Evolutionary conservation across 768 basidiomycete genomes (phyloP), one percentile per base, ranked within the genome.

Genomic region (Termitomyces sp.): DNA sequence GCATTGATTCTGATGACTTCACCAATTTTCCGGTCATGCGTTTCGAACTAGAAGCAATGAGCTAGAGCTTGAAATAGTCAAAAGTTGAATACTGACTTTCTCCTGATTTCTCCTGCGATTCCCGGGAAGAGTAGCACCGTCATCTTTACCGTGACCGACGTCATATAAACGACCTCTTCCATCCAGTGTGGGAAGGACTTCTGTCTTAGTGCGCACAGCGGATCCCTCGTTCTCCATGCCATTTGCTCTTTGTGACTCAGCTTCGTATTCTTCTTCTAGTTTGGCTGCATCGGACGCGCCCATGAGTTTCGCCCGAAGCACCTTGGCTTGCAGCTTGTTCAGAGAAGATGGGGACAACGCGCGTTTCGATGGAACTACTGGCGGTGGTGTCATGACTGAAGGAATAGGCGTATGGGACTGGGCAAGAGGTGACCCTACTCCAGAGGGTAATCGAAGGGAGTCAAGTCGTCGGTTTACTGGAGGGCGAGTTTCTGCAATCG

Each of bases 321-420:
- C 94, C 62, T 87, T 87, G 3, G 96, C 96, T 70, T 99, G 96
- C 1, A 99, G 72, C 66, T 85, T 89, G 69, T 99, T 98, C 46
- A 98, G 74, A 15, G 89, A 90, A 1, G 87, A 87, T 2, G 87
- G 85, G 0, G 89, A 89, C 54, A 90, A 65, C 0, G 78, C 78
- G 5, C 85, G 77, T 1, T 68, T 53, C 26, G 67, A 67, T 66
- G 58, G 67, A 66, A 63, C 67, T 30, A 57, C 53, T 9, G 68
- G 60, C 12, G 82, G 77, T 1, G 94, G 94, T 0, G 92, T 89
- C 80, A 98, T 86, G 6, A 94, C 94, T 2, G 87, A 86, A 0
- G 95, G 96, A 52, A 98, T 86, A 2, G 96, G 93, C 0, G 95
- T 97, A 43, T 80, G 85, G 3, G 81, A 74, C 62, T 84, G 85